Evolutionary conservation across 176 grass and related monocot genomes (phyloP).

Genomic region (Rhynchospora breviuscula): DNA sequence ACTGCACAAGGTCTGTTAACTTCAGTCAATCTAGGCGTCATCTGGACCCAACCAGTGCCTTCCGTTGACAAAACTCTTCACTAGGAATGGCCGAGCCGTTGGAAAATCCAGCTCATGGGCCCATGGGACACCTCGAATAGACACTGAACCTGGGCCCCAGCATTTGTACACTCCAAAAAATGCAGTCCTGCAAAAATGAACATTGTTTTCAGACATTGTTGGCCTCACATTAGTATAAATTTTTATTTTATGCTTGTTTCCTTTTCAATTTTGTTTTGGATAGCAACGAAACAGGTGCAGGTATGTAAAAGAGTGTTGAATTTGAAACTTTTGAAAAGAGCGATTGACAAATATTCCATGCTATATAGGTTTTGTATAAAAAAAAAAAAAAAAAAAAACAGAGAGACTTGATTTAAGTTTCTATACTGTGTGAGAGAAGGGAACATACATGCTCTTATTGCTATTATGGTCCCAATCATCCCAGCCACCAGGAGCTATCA

Average conservation of each 20-base stretch:
- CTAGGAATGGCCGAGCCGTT: conserved; percentile 70
- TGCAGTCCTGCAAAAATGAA: conserved; percentile 48
- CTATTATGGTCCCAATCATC: conserved; percentile 91
- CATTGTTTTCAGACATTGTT: neutral
- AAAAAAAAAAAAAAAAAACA: neutral
- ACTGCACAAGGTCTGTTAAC: neutral
- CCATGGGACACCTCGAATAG: conserved; percentile 80
- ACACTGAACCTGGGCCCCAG: conserved; percentile 69
- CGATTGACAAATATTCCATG: neutral
- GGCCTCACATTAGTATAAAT: no score
- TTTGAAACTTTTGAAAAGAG: neutral
- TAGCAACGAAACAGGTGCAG: neutral
- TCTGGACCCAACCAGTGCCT: conserved; percentile 75
- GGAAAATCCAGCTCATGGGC: conserved; percentile 79
- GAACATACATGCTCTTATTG: conserved; percentile 81
- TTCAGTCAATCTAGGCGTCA: conserved; percentile 41
- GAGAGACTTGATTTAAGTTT: neutral
- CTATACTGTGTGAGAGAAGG: neutral
- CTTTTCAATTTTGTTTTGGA: neutral
- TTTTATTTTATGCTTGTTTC: neutral
- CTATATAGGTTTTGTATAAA: neutral
- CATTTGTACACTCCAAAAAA: conserved; percentile 87
- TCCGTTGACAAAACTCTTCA: conserved; percentile 92
- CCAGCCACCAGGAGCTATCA: conserved; percentile 84
- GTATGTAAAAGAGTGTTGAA: neutral